phyloP scores from a whole-genome alignment of 805 yeast genomes.

The Priceomyces medius region DNA sequence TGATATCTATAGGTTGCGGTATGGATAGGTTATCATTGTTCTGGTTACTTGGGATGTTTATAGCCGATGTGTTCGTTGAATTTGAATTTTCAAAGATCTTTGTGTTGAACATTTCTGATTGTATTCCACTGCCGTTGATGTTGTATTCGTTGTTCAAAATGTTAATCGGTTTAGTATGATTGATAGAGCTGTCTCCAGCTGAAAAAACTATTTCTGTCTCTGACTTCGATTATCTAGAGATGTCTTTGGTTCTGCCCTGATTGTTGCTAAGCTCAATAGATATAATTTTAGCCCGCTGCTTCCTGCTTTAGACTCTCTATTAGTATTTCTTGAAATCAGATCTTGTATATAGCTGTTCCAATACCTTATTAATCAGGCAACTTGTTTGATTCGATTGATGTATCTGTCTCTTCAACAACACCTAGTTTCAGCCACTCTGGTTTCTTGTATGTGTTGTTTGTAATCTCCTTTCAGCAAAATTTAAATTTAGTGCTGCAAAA shows the following conservation, averaged over 20 bases:
- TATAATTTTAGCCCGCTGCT: not conserved
- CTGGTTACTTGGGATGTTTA: constrained; percentile 23
- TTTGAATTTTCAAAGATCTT: constrained; percentile 36
- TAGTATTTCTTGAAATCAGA: too few species aligned
- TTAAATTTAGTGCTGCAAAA: not conserved
- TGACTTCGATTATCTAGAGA: not conserved
- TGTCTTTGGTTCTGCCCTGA: not conserved
- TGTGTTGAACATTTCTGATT: constrained; percentile 38
- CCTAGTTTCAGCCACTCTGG: not conserved
- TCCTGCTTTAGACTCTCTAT: not conserved
- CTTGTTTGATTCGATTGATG: too few species aligned
- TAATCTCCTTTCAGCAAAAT: not conserved
- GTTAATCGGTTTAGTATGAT: constrained; percentile 2
- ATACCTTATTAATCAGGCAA: too few species aligned
- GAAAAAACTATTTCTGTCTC: not conserved
- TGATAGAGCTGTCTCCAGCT: not conserved
- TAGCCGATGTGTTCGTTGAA: constrained; percentile 25
- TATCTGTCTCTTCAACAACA: not conserved
- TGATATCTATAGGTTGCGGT: constrained; percentile 46
- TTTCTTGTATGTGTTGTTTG: not conserved
- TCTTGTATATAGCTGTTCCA: too few species aligned
- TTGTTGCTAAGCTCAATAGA: too few species aligned
- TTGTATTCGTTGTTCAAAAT: not conserved
- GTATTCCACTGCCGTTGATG: not conserved
- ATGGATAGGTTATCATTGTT: constrained; percentile 15